Evolutionary conservation across 805 yeast genomes (phyloP).

Genomic region (Pichia nanzhaoensis): DNA sequence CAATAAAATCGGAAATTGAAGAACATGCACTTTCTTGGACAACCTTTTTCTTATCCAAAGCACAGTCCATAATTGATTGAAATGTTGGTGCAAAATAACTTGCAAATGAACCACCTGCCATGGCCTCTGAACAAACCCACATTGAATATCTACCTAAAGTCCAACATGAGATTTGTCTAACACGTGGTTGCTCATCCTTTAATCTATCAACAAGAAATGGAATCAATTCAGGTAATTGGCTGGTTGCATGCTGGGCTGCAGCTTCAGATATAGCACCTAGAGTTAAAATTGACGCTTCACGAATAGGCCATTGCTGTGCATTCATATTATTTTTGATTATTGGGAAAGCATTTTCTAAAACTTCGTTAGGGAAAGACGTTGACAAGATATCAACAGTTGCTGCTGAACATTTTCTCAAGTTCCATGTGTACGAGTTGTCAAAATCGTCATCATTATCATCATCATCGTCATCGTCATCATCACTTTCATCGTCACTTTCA

Average conservation of each 20-base stretch:
- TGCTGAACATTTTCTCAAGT: constrained; percentile 87
- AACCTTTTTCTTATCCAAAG: constrained; percentile 76
- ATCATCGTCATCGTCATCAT: constrained; percentile 53
- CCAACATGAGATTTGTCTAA: constrained; percentile 94
- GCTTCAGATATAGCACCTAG: constrained; percentile 94
- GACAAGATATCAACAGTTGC: constrained; percentile 85
- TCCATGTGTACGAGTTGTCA: constrained; percentile 74
- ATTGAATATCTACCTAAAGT: constrained; percentile 77
- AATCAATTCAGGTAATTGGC: constrained; percentile 70
- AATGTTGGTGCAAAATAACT: constrained; percentile 71
- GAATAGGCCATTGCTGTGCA: constrained; percentile 73
- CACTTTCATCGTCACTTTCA: constrained; percentile 31
- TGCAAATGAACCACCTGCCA: constrained; percentile 53
- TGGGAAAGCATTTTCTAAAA: constrained; percentile 65
- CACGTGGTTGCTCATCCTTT: constrained; percentile 70
- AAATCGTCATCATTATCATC: constrained; percentile 71
- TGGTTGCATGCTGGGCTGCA: constrained; percentile 62
- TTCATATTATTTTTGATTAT: constrained; percentile 62
- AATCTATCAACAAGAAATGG: constrained; percentile 81
- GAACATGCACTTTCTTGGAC: constrained; percentile 96
- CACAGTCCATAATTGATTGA: constrained; percentile 65
- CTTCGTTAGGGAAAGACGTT: constrained; percentile 56
- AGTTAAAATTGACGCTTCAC: constrained; percentile 92
- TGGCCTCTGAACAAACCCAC: constrained; percentile 75
- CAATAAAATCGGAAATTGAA: constrained; percentile 78